Evolutionary conservation across 495 filamentous ascomycete species (phyloP), one percentile per base, ranked within the genome.

Genomic region (Echria macrotheca): DNA sequence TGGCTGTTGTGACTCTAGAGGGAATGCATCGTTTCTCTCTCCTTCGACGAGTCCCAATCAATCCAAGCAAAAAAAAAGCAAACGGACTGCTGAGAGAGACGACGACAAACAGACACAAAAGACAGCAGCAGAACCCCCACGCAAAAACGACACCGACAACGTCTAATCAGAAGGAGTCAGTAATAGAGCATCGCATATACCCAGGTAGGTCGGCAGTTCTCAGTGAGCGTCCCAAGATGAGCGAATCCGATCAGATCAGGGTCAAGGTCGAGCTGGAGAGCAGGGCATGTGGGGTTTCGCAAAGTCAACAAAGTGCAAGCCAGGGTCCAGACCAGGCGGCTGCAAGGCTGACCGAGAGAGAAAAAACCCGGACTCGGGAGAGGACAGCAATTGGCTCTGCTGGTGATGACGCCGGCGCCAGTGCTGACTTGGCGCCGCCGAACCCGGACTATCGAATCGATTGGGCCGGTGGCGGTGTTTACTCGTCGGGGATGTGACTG

Each of bases 231-330:
- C n/a, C n/a, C n/a, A n/a, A n/a, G n/a, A n/a, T n/a, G n/a, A n/a
- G n/a, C n/a, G n/a, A n/a, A n/a, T n/a, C 19, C 17, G 42, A 32
- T 10, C n/a, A 31, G 42, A 14, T 4, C 9, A 44, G 42, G 42
- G 14, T 5, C 17, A 25, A 18, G 19, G 18, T 14, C 4, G 3
- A 44, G 8, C 23, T 12, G 7, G 24, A 31, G 39, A n/a, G 10
- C 11, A 23, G 21, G 23, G 15, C 21, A 19, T 7, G 26, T 42
- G 21, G 18, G 21, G 39, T 12, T 19, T 19, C 26, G 10, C 21
- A 42, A 42, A 42, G 39, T 42, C 39, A 42, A 42, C 39, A 42
- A 42, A 42, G 15, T n/a, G n/a, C n/a, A n/a, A n/a, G n/a, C n/a
- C n/a, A n/a, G n/a, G n/a, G n/a, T n/a, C n/a, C n/a, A n/a, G n/a